phyloP scores from a whole-genome alignment of 2,329 filamentous ascomycete genomes.

The Aspergillus melleus region DNA sequence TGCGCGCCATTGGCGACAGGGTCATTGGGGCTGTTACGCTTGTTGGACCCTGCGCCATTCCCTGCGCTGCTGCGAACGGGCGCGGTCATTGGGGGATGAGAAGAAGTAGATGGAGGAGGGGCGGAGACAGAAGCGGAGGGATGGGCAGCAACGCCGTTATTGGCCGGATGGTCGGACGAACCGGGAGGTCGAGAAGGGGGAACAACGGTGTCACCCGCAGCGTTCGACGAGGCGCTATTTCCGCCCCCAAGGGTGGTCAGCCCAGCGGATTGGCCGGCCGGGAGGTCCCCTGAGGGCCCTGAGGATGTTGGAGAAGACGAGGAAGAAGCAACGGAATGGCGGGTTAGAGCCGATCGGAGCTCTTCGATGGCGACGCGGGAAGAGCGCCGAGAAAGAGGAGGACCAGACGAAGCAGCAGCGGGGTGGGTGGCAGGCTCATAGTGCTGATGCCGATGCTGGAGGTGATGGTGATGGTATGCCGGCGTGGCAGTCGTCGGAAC shows the following conservation, averaged over 20 bases:
- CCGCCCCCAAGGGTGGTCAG: conserved; percentile 35
- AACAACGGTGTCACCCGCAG: conserved; percentile 15
- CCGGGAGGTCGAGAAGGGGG: conserved; percentile 8
- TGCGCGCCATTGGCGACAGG: conserved; percentile 23
- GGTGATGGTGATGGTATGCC: conserved; percentile 8
- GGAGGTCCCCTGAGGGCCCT: conserved; percentile 35
- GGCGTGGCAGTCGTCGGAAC: conserved; percentile 1
- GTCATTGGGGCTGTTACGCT: conserved; percentile 36
- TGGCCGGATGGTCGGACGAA: conserved; percentile 9
- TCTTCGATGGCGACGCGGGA: conserved; percentile 42
- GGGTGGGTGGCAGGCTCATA: conserved; percentile 32
- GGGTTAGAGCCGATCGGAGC: conserved; percentile 40
- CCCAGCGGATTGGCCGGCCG: conserved; percentile 36
- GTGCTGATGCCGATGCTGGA: conserved; percentile 18
- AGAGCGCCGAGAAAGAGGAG: conserved; percentile 34
- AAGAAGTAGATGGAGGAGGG: conserved; percentile 17
- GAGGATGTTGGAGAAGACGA: conserved; percentile 26
- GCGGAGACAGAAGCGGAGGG: conserved; percentile 18
- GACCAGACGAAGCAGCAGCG: conserved; percentile 13
- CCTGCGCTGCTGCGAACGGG: conserved; percentile 17
- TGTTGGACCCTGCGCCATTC: conserved; percentile 28
- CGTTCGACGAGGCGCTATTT: conserved; percentile 22
- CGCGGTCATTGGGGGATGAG: conserved; percentile 32
- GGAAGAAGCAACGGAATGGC: conserved; percentile 38
- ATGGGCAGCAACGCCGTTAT: conserved; percentile 10